A percentile compares a stretch with the other conserved stretches of the same genome.
Evolutionary conservation across 805 yeast genomes (phyloP).

Genomic region (Saccharomycopsis synnaedendra): DNA sequence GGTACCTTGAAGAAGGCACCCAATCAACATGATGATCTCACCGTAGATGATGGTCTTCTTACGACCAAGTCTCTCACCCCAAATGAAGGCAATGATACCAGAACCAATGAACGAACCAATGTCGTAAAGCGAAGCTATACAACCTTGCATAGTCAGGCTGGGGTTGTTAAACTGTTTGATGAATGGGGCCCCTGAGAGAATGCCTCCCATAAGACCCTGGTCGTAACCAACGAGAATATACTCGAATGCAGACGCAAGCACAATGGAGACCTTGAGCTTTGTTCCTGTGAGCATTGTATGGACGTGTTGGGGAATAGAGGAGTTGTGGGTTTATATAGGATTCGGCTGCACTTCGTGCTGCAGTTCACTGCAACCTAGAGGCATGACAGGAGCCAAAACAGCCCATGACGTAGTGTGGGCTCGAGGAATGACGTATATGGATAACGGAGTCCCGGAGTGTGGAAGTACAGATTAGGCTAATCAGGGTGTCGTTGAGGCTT

Average conservation of each 20-base stretch:
- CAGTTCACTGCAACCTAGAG: too few species aligned
- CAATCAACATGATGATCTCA: constrained; percentile 42
- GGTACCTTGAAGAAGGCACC: constrained; percentile 42
- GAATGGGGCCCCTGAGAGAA: constrained; percentile 51
- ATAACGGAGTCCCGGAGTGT: too few species aligned
- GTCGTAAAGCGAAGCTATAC: constrained; percentile 54
- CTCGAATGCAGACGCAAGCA: constrained; percentile 3
- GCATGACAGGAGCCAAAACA: too few species aligned
- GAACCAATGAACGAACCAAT: constrained; percentile 70
- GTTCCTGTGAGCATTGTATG: not conserved
- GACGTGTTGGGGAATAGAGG: too few species aligned
- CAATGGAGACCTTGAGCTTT: not conserved
- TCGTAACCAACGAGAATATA: constrained; percentile 44
- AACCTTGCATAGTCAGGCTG: constrained; percentile 41
- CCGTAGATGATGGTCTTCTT: constrained; percentile 43
- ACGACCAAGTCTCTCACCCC: constrained; percentile 56
- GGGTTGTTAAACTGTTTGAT: constrained; percentile 37
- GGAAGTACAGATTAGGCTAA: too few species aligned
- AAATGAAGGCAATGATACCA: constrained; percentile 37
- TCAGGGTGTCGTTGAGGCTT: too few species aligned
- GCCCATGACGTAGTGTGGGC: too few species aligned
- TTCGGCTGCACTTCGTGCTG: too few species aligned
- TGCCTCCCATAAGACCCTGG: constrained; percentile 65
- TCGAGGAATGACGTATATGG: too few species aligned
- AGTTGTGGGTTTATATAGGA: too few species aligned